These are phyloP conservation scores for Astrocystis sublimbata DNA, from an alignment of 495 filamentous ascomycete species.

Conservation along the genomic window DNA sequence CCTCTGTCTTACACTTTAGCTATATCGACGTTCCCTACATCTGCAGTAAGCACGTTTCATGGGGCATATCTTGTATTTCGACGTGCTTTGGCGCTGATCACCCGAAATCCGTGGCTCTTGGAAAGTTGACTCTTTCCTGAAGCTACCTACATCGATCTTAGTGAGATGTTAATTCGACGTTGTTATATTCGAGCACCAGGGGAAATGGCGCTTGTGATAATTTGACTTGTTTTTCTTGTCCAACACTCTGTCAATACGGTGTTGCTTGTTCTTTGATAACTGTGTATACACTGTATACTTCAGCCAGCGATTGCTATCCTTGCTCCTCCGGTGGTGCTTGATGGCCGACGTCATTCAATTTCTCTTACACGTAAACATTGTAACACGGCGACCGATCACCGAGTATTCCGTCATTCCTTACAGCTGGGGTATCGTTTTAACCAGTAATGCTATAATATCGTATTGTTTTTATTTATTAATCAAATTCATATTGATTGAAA, in stretches of 20 bases:
- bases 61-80: background rate
- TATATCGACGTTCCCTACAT: background rate
- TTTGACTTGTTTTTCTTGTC: too few relatives aligned
- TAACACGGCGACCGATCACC: background rate
- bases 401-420: background rate
- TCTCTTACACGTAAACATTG: background rate
- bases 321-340: background rate
- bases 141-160: too few relatives aligned
- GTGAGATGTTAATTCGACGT: too few relatives aligned
- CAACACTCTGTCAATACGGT: too few relatives aligned
- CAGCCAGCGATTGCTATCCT: background rate
- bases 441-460: too few relatives aligned
- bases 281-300: constrained; percentile 5
- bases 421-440: too few relatives aligned
- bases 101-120: too few relatives aligned
- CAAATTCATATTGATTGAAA: background rate
- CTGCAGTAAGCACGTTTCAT: background rate
- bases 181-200: too few relatives aligned
- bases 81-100: background rate
- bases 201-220: too few relatives aligned
- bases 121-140: too few relatives aligned
- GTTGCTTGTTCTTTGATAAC: too few relatives aligned
- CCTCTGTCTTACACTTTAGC: background rate
- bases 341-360: constrained; percentile 14
- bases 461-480: too few relatives aligned